These are phyloP conservation scores for Cercospora nicotianae DNA, from an alignment of 2,329 filamentous ascomycete genomes.

Conservation along the genomic window DNA sequence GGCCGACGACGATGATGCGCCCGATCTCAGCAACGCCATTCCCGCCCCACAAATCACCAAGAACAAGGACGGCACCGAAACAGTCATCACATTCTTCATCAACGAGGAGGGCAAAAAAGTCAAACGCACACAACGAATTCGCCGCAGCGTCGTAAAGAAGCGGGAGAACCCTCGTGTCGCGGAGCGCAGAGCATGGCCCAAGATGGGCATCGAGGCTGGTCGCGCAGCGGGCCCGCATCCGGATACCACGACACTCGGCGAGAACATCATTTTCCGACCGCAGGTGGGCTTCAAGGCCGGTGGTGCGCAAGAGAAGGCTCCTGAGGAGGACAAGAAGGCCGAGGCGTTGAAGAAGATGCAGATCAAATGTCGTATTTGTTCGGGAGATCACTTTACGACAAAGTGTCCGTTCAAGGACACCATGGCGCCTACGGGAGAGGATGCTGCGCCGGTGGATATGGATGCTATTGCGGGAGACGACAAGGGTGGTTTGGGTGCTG, in stretches of 20 bases:
- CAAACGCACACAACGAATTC: slow-evolving; percentile 94
- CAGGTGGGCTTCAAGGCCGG: slow-evolving; percentile 91
- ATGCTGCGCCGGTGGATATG: slow-evolving; percentile 47
- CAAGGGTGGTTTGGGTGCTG: slow-evolving; percentile 57
- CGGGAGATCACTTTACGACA: slow-evolving; percentile 97
- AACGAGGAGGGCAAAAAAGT: slow-evolving; percentile 95
- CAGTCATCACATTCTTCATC: slow-evolving; percentile 82
- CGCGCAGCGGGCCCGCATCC: slow-evolving; percentile 77
- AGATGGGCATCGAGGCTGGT: slow-evolving; percentile 89
- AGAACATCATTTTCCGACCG: slow-evolving; percentile 97
- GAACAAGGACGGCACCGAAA: slow-evolving; percentile 99
- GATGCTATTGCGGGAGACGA: slow-evolving; percentile 48
- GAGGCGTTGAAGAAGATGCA: slow-evolving; percentile 91
- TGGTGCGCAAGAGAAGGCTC: slow-evolving; percentile 71
- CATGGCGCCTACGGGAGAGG: slow-evolving; percentile 75
- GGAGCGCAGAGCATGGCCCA: slow-evolving; percentile 87
- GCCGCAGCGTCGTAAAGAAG: slow-evolving; percentile 85
- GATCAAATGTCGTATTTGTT: slow-evolving; percentile 99
- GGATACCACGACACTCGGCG: slow-evolving; percentile 89
- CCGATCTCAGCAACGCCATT: slow-evolving; percentile 74
- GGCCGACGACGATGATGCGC: slow-evolving; percentile 81
- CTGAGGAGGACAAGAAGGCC: slow-evolving; percentile 69
- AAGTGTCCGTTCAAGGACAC: slow-evolving; percentile 99
- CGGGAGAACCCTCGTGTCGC: slow-evolving; percentile 97
- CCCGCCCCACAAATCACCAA: slow-evolving; percentile 84